phyloP scores from a whole-genome alignment of 495 filamentous ascomycete species.

The Letharia lupina region DNA sequence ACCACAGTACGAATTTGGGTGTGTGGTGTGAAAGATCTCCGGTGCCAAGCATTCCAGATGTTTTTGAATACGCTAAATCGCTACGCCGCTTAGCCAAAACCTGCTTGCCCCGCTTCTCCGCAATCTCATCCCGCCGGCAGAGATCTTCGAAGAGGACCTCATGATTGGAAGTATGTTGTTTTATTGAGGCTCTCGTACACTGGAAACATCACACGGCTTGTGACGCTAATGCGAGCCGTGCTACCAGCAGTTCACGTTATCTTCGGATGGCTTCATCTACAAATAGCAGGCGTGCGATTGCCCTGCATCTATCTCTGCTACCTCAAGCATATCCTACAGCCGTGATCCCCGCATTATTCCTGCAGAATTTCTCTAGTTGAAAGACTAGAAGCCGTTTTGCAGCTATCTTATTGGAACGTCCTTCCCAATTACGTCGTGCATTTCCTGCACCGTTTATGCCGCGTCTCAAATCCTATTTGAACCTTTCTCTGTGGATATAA shows the following conservation, averaged over 20 bases:
- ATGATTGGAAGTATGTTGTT: not conserved
- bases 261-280: not conserved
- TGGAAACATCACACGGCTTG: not conserved
- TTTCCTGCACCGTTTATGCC: slow-evolving; percentile 4
- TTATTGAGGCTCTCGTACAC: not conserved
- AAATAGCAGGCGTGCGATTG: not conserved
- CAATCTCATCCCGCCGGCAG: not conserved
- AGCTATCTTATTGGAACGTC: not conserved
- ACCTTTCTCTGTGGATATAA: not conserved
- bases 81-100: not conserved
- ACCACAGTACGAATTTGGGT: no score
- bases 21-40: no score
- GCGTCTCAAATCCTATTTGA: not conserved
- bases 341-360: not conserved
- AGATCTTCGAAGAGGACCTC: not conserved
- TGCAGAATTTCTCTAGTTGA: slow-evolving; percentile 6
- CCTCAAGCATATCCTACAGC: not conserved
- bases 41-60: no score
- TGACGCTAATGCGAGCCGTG: not conserved
- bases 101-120: slow-evolving; percentile 4
- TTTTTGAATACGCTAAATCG: no score
- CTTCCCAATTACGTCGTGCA: slow-evolving; percentile 6
- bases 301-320: not conserved
- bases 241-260: not conserved
- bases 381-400: slow-evolving; percentile 5